Percentiles rank a stretch among this genome's conserved stretches.
phyloP scores from a whole-genome alignment of 805 yeast genomes.

The Yarrowia sp. region DNA sequence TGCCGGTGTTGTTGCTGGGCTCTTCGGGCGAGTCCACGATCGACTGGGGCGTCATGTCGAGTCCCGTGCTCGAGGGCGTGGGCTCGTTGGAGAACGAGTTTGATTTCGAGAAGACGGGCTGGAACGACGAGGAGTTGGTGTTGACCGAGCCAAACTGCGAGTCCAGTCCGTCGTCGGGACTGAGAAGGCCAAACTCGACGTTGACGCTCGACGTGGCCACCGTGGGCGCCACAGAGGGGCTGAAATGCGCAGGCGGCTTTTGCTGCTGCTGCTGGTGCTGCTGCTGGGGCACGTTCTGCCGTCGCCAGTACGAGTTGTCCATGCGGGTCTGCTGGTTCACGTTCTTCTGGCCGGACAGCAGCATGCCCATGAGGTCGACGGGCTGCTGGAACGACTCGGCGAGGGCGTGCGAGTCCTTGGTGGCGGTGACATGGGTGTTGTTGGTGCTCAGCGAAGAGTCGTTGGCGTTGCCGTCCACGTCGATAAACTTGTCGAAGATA shows the following conservation, averaged over 20 bases:
- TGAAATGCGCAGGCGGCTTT: constrained; percentile 24
- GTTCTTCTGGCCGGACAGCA: constrained; percentile 31
- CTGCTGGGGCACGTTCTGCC: constrained; percentile 9
- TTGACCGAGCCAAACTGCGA: constrained; percentile 37
- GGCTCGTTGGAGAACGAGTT: constrained; percentile 37
- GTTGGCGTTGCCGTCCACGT: constrained; percentile 35
- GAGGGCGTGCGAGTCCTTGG: background rate
- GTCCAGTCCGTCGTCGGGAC: constrained; percentile 36
- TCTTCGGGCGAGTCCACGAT: constrained; percentile 37
- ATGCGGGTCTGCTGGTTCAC: constrained; percentile 24
- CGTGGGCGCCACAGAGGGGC: constrained; percentile 35
- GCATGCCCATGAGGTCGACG: constrained; percentile 38
- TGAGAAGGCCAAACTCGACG: constrained; percentile 35
- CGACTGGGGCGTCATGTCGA: constrained; percentile 38
- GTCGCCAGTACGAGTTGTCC: constrained; percentile 37
- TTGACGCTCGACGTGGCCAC: constrained; percentile 35
- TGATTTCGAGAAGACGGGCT: constrained; percentile 20
- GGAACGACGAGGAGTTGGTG: constrained; percentile 33
- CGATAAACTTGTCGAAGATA: constrained; percentile 38
- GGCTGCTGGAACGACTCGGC: constrained; percentile 32
- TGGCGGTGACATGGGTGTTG: constrained; percentile 35
- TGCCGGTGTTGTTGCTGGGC: constrained; percentile 18
- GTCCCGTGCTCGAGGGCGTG: constrained; percentile 7
- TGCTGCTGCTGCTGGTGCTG: constrained; percentile 19
- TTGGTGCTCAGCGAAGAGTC: constrained; percentile 1